These are phyloP conservation scores for Phytophthora brassicae DNA, from an alignment of 352 stramenopile genomes.

Conservation along the genomic window DNA sequence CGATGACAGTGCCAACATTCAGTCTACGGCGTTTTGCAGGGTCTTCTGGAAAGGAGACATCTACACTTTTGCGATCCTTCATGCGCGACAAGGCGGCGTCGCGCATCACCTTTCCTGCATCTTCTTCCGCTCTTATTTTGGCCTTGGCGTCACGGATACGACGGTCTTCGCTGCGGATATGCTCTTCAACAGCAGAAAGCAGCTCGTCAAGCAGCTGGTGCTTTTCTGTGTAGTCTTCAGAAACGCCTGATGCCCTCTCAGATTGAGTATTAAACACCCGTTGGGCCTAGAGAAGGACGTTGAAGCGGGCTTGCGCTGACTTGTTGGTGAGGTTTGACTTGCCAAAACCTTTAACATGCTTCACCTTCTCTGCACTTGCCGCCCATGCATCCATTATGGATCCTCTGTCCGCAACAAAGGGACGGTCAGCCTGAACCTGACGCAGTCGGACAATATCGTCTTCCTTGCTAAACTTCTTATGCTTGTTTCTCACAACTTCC, in stretches of 20 bases:
- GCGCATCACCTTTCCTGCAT: constrained; percentile 5
- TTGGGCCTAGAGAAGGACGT: too few species aligned
- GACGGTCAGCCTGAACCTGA: neutral
- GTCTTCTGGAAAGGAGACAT: neutral
- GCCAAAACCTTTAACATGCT: too few species aligned
- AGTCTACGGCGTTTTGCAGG: neutral
- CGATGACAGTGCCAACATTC: neutral
- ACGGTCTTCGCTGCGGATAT: neutral
- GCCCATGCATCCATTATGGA: neutral
- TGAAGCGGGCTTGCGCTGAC: neutral
- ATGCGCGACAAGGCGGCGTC: constrained; percentile 1
- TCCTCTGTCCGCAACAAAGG: neutral
- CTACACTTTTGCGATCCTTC: constrained; percentile 1
- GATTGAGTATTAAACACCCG: too few species aligned
- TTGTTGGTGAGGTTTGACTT: neutral
- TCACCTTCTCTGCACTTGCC: neutral
- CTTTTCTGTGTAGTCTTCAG: neutral
- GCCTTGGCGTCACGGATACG: neutral
- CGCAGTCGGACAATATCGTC: neutral
- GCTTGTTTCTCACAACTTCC: neutral
- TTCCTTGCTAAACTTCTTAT: neutral
- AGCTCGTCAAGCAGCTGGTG: neutral
- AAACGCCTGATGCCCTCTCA: too few species aligned
- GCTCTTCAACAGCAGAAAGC: neutral
- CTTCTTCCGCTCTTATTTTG: neutral